These are phyloP conservation scores for Prunus mume DNA, from an alignment of 306 rosid species.

Conservation along the genomic window DNA sequence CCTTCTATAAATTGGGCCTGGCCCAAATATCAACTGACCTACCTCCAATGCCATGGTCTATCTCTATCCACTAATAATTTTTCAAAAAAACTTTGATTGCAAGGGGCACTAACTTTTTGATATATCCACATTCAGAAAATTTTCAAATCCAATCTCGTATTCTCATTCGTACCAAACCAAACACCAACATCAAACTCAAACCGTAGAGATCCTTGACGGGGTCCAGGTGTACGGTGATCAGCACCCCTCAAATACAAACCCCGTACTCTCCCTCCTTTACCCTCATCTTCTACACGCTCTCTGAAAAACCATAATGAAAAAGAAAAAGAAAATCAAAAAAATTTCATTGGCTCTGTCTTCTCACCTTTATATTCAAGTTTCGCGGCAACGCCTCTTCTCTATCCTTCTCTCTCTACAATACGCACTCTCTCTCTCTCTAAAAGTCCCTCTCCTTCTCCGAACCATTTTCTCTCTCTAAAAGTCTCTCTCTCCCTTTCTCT, in stretches of 20 bases:
- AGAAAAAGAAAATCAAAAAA: not conserved
- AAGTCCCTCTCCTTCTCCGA: constrained; percentile 12
- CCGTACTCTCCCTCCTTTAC: constrained; percentile 45
- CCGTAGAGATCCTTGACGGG: not conserved
- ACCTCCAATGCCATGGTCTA: not conserved
- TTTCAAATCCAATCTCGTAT: constrained; percentile 55
- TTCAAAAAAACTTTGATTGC: not conserved
- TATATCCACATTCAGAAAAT: constrained; percentile 9
- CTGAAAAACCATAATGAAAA: constrained; percentile 5
- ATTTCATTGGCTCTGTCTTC: constrained; percentile 31
- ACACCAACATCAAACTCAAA: not conserved
- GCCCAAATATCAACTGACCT: not conserved
- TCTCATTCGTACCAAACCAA: not conserved
- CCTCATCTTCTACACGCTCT: constrained; percentile 26
- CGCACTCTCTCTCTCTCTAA: constrained; percentile 6
- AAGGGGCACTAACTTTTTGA: not conserved
- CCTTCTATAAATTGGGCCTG: not conserved
- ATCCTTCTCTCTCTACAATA: constrained; percentile 7
- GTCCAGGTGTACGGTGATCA: constrained; percentile 27
- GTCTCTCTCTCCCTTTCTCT: not conserved
- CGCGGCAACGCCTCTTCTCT: constrained; percentile 64
- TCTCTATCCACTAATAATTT: not conserved
- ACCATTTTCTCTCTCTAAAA: constrained; percentile 24
- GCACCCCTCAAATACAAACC: constrained; percentile 8
- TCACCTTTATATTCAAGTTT: constrained; percentile 59